Percentiles rank a stretch among this genome's conserved stretches.
These are phyloP conservation scores for Sporisorium exsertum DNA, from an alignment of 1,284 basidiomycete species.

Conservation along the genomic window DNA sequence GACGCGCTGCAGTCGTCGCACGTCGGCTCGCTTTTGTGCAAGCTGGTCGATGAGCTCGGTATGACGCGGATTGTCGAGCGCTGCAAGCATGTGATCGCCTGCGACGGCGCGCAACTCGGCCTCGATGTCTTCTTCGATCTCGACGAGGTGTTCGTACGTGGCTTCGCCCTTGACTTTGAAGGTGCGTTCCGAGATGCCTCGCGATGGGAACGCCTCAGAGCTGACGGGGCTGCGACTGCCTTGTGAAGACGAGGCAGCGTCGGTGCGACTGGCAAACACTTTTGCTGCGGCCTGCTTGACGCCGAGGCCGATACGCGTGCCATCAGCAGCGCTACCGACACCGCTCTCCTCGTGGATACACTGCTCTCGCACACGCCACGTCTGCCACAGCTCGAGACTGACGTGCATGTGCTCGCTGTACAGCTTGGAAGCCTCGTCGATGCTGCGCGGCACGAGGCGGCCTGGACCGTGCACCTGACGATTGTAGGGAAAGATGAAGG, in stretches of 20 bases:
- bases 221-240: slow-evolving; percentile 59
- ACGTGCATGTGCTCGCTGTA: slow-evolving; percentile 92
- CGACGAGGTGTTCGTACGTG: slow-evolving; percentile 59
- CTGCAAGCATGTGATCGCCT: slow-evolving; percentile 60
- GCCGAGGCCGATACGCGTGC: slow-evolving; percentile 52
- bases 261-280: slow-evolving; percentile 35
- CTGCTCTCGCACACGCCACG: slow-evolving; percentile 94
- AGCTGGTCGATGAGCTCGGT: slow-evolving; percentile 42
- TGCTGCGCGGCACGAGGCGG: slow-evolving; percentile 85
- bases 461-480: slow-evolving; percentile 68
- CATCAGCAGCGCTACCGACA: slow-evolving; percentile 76
- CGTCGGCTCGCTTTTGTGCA: slow-evolving; percentile 60
- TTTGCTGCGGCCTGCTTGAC: slow-evolving; percentile 30
- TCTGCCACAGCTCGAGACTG: slow-evolving; percentile 87
- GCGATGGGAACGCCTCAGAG: slow-evolving; percentile 44
- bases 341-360: slow-evolving; percentile 94
- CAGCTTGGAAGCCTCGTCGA: slow-evolving; percentile 92
- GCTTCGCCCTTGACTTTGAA: slow-evolving; percentile 60
- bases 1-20: slow-evolving; percentile 59
- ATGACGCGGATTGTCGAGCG: slow-evolving; percentile 59
- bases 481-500: slow-evolving; percentile 94
- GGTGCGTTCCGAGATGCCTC: slow-evolving; percentile 29
- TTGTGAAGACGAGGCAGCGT: slow-evolving; percentile 49
- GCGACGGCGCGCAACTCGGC: slow-evolving; percentile 53
- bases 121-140: slow-evolving; percentile 57